phyloP scores from a whole-genome alignment of 352 stramenopile species.

The Phytophthora podocarpi region DNA sequence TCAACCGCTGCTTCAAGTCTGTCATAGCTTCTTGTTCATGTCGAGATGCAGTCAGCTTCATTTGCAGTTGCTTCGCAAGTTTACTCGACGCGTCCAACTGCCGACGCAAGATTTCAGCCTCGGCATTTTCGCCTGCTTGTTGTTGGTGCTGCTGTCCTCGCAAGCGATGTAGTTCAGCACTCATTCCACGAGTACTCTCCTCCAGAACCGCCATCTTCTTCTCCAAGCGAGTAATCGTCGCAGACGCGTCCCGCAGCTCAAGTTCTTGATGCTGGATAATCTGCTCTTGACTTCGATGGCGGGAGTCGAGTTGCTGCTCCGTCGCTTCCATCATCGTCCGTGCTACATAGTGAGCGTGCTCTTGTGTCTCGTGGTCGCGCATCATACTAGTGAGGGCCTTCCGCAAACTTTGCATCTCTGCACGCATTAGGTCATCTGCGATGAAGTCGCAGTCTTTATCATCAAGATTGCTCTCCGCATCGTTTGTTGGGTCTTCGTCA shows the following conservation, averaged over 20 bases:
- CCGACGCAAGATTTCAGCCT: slow-evolving; percentile 62
- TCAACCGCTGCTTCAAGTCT: slow-evolving; percentile 11
- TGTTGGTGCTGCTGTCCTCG: slow-evolving; percentile 19
- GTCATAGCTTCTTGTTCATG: slow-evolving; percentile 24
- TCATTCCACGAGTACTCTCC: slow-evolving; percentile 25
- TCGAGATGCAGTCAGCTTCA: slow-evolving; percentile 32
- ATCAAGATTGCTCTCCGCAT: not conserved
- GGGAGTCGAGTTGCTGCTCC: slow-evolving; percentile 24
- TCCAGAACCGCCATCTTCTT: slow-evolving; percentile 27
- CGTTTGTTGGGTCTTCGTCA: slow-evolving; percentile 1
- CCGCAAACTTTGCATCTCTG: slow-evolving; percentile 54
- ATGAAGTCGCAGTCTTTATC: slow-evolving; percentile 17
- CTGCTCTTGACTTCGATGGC: slow-evolving; percentile 35
- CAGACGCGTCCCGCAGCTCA: slow-evolving; percentile 32
- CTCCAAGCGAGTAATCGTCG: slow-evolving; percentile 30
- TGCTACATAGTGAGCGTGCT: slow-evolving; percentile 32
- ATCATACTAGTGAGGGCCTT: slow-evolving; percentile 47
- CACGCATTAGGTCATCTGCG: slow-evolving; percentile 48
- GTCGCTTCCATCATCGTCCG: slow-evolving; percentile 28
- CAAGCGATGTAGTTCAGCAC: slow-evolving; percentile 26
- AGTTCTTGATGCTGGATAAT: slow-evolving; percentile 40
- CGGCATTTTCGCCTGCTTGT: slow-evolving; percentile 41
- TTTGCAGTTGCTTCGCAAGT: slow-evolving; percentile 31
- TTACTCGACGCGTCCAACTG: slow-evolving; percentile 35
- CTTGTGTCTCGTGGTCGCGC: slow-evolving; percentile 37